Evolutionary conservation across 331 rosid genomes (phyloP).

Genomic region (Quercus tomentella): DNA sequence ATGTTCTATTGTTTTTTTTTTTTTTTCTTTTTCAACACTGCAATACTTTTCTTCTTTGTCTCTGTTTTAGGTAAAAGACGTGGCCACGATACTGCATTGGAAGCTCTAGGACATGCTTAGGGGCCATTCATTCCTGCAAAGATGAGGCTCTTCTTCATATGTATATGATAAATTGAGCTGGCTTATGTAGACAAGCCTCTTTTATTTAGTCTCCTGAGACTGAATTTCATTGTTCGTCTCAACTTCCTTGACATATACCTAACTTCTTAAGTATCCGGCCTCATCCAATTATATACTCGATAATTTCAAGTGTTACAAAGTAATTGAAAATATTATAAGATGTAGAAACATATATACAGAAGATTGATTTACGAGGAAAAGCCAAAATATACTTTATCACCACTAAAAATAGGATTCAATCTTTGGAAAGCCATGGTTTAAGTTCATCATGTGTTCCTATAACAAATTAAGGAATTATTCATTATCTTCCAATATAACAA

Average conservation of each 20-base stretch:
- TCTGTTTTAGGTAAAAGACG: slow-evolving; percentile 87
- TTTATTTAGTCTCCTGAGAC: slow-evolving; percentile 14
- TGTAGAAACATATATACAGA: neutral
- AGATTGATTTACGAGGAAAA: too few species aligned
- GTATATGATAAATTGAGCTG: slow-evolving; percentile 23
- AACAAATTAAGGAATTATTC: too few species aligned
- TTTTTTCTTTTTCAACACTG: slow-evolving; percentile 36
- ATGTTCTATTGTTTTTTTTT: slow-evolving; percentile 9
- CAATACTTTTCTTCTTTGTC: slow-evolving; percentile 31
- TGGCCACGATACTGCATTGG: slow-evolving; percentile 97
- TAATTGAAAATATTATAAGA: neutral
- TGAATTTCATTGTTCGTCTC: slow-evolving; percentile 7
- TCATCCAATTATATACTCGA: neutral
- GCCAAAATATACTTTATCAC: too few species aligned
- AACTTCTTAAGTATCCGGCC: neutral
- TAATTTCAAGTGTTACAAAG: neutral
- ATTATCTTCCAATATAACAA: too few species aligned
- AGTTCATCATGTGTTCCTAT: too few species aligned
- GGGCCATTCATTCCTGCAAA: slow-evolving; percentile 52
- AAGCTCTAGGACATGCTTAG: slow-evolving; percentile 77
- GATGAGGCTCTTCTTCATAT: slow-evolving; percentile 31
- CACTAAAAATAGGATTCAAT: too few species aligned
- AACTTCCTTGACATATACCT: slow-evolving; percentile 3
- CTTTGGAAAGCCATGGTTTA: too few species aligned
- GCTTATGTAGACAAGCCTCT: slow-evolving; percentile 25